Conservation (phyloP, 371 early-diverging fungal genomes). For the Funneliformis caledonium region DNA sequence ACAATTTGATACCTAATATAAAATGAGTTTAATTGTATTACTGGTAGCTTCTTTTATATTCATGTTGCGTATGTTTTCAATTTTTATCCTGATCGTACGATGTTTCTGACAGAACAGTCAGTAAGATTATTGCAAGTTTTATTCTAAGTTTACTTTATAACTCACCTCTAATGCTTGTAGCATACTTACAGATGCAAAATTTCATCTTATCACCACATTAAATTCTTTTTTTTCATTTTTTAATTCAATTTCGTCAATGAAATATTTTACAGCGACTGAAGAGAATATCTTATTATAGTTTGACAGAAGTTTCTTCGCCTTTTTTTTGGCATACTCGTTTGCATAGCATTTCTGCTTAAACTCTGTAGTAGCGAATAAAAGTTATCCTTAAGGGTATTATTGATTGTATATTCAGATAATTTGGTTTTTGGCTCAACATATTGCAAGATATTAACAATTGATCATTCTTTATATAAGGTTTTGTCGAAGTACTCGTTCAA, state of each 20-base stretch:
- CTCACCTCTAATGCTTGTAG: conserved; percentile 6
- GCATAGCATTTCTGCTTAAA: conserved; percentile 1
- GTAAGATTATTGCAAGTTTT: conserved; percentile 28
- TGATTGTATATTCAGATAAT: conserved; percentile 28
- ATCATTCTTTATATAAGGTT: conserved; percentile 19
- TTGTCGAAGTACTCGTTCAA: conserved; percentile 8
- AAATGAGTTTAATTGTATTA: no score
- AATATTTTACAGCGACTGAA: conserved; percentile 29
- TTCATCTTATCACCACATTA: neutral
- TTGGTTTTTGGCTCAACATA: conserved; percentile 15
- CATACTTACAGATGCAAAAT: conserved; percentile 17
- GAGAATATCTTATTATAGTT: conserved; percentile 32
- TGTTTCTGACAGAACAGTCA: conserved; percentile 16
- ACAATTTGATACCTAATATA: no score
- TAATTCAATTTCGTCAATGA: conserved; percentile 32
- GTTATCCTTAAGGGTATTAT: neutral
- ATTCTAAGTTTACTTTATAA: conserved; percentile 31
- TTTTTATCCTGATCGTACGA: neutral
- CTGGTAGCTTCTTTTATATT: no score
- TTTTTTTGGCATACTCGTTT: conserved; percentile 27
- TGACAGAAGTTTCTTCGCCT: conserved; percentile 19
- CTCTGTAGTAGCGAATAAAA: conserved; percentile 15
- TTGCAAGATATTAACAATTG: conserved; percentile 5
- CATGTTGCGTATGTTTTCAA: conserved; percentile 12
- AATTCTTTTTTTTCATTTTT: conserved; percentile 36